phyloP scores from a whole-genome alignment of 495 filamentous ascomycete genomes.

The Lepidopterella palustris region DNA sequence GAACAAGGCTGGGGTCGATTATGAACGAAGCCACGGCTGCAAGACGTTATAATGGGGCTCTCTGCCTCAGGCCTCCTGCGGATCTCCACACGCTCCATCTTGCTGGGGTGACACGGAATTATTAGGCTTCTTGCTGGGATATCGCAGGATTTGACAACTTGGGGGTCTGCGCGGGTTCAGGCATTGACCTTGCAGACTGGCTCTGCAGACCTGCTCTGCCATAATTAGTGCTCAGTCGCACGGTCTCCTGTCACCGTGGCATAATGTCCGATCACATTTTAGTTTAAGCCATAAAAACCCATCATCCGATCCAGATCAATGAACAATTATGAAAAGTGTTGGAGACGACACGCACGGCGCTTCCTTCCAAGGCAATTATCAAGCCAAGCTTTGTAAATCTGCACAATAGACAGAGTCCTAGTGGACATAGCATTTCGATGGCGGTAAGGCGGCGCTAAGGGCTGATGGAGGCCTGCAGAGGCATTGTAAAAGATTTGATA shows the following conservation, averaged over 20 bases:
- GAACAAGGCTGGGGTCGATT: background rate
- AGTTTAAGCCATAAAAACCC: no score
- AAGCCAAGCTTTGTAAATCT: background rate
- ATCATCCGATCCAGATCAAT: no score
- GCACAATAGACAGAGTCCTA: no score
- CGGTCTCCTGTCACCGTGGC: background rate
- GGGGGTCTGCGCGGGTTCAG: background rate
- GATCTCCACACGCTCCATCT: background rate
- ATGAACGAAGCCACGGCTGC: background rate
- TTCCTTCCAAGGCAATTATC: no score
- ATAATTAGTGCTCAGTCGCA: background rate
- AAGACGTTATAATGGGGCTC: background rate
- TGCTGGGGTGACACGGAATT: background rate
- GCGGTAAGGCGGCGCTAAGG: no score
- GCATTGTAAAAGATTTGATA: no score
- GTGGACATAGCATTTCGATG: no score
- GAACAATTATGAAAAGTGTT: no score
- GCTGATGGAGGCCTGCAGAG: no score
- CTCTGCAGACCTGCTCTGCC: background rate
- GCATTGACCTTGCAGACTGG: background rate
- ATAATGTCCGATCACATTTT: background rate
- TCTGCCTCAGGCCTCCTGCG: background rate
- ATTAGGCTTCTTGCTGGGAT: no score
- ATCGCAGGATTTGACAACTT: background rate
- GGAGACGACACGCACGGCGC: no score